These are phyloP conservation scores for Trametes villosa DNA, from an alignment of 768 basidiomycete species.

Conservation along the genomic window DNA sequence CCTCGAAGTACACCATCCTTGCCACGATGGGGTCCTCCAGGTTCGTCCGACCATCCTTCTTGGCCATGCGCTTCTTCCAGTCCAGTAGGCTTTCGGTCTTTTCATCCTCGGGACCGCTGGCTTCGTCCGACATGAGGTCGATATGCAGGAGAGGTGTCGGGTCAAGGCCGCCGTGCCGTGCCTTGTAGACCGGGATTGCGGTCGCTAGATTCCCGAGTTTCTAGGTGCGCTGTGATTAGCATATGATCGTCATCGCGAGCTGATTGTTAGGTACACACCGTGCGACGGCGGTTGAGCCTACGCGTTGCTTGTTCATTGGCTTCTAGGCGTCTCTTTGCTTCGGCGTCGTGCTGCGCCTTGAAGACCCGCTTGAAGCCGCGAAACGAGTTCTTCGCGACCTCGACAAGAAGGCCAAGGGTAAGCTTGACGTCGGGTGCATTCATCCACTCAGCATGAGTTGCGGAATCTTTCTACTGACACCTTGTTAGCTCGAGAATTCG, in stretches of 20 bases:
- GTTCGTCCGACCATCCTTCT: background rate
- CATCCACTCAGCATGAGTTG: background rate
- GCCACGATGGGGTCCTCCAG: background rate
- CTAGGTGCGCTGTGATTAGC: background rate
- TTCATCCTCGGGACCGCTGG: background rate
- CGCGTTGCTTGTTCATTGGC: background rate
- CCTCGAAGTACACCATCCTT: background rate
- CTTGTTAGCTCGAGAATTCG: background rate
- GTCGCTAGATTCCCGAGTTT: background rate
- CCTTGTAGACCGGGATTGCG: background rate
- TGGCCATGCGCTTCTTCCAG: background rate
- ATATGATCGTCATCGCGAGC: background rate
- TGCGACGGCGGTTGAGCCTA: background rate
- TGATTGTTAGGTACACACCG: background rate
- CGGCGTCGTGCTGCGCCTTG: background rate
- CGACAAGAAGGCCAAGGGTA: background rate
- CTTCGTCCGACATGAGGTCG: constrained; percentile 3
- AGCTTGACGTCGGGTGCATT: background rate
- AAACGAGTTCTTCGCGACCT: background rate
- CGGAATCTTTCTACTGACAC: background rate
- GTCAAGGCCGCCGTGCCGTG: background rate
- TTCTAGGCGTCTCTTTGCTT: background rate
- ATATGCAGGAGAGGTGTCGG: background rate
- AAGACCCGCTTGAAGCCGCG: background rate
- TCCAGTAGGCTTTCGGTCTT: background rate